phyloP scores from a whole-genome alignment of 2,329 filamentous ascomycete species.

The Cladosporium sp. region DNA sequence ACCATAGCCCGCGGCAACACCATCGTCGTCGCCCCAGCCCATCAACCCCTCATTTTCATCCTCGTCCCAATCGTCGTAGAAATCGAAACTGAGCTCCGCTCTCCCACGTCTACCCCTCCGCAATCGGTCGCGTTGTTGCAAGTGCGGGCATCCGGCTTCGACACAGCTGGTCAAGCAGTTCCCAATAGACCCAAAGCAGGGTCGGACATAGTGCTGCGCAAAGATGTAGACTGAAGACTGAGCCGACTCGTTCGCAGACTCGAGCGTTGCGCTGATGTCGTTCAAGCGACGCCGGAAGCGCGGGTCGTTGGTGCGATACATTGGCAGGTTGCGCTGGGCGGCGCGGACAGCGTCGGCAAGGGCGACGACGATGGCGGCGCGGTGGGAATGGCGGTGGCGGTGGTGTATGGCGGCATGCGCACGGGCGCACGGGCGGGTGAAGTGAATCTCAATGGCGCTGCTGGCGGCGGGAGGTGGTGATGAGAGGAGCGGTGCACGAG shows the following conservation, averaged over 20 bases:
- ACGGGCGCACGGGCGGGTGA: constrained; percentile 4
- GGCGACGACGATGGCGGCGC: background rate
- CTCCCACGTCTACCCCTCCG: constrained; percentile 60
- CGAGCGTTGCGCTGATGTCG: constrained; percentile 84
- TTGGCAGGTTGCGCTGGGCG: constrained; percentile 24
- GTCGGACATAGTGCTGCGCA: constrained; percentile 75
- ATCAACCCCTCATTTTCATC: constrained; percentile 61
- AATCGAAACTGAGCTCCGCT: constrained; percentile 87
- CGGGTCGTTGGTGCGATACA: constrained; percentile 67
- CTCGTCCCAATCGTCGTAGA: constrained; percentile 94
- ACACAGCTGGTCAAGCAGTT: constrained; percentile 66
- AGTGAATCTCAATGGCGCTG: constrained; percentile 4
- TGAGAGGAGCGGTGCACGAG: background rate
- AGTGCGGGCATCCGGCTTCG: constrained; percentile 45
- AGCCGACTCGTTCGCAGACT: constrained; percentile 85
- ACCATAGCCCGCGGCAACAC: constrained; percentile 62
- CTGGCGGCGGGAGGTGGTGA: background rate
- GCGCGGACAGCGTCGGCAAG: background rate
- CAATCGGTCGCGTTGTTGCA: constrained; percentile 42
- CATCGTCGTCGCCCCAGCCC: constrained; percentile 78
- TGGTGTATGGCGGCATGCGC: background rate
- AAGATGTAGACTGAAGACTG: constrained; percentile 88
- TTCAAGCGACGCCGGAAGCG: constrained; percentile 91
- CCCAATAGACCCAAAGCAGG: constrained; percentile 67
- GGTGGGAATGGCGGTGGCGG: background rate